These are phyloP conservation scores for Cordyceps fumosorosea DNA, from an alignment of 2,329 filamentous ascomycete genomes.

Conservation along the genomic window DNA sequence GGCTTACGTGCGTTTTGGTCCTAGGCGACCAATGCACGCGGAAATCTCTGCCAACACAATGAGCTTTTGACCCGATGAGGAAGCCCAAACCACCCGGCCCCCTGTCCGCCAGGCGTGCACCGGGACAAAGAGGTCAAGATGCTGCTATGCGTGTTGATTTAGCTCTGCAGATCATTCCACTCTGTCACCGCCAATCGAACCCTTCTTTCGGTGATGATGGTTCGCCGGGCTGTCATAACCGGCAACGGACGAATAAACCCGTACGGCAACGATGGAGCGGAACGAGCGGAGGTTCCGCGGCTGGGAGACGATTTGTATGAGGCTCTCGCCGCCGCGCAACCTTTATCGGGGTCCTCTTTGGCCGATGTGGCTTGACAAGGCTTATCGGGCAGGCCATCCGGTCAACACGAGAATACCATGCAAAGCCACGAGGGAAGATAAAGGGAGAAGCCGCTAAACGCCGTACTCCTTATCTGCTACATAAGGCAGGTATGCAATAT, in stretches of 20 bases:
- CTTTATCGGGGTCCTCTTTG: neutral
- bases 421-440: neutral
- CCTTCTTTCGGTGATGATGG: neutral
- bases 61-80: neutral
- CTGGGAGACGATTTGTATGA: neutral
- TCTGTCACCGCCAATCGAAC: neutral
- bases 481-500: neutral
- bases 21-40: neutral
- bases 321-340: neutral
- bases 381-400: neutral
- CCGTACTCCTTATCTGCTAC: neutral
- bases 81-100: neutral
- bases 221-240: neutral
- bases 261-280: neutral
- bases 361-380: slow-evolving; percentile 11
- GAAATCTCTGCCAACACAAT: neutral
- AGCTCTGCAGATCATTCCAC: slow-evolving; percentile 4
- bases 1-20: slow-evolving; percentile 9
- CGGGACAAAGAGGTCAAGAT: neutral
- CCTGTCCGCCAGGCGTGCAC: neutral
- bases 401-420: neutral
- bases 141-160: neutral
- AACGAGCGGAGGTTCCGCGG: neutral
- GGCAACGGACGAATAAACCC: neutral
- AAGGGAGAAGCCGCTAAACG: neutral